Conservation (phyloP, 78 protist species). For the Dictyostelium firmibasis region DNA sequence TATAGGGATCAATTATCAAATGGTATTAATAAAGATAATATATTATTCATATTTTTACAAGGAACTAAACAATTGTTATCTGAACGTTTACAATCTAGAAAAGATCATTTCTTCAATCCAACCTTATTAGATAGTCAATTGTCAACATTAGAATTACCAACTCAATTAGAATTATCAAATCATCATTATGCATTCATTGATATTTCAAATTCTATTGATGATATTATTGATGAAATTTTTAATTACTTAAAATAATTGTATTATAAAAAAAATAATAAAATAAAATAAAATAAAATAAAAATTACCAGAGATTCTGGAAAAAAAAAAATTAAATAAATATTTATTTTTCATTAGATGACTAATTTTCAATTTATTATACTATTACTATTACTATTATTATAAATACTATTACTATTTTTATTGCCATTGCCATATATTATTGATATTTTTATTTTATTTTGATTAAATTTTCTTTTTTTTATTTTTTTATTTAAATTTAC, state of each 20-base stretch:
- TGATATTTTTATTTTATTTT: background rate
- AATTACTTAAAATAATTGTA: background rate
- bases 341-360: no score
- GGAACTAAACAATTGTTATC: background rate
- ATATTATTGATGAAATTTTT: background rate
- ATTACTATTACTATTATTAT: no score
- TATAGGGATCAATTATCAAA: slow-evolving; percentile 21
- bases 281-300: background rate
- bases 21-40: background rate
- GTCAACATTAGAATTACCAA: slow-evolving; percentile 30
- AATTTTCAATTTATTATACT: no score
- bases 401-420: no score
- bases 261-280: no score
- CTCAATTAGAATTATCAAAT: background rate
- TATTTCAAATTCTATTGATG: background rate
- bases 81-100: background rate
- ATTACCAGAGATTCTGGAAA: no score
- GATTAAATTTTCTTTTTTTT: background rate
- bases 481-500: background rate
- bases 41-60: slow-evolving; percentile 15
- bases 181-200: background rate
- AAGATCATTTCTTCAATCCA: slow-evolving; percentile 31
- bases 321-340: no score
- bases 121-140: slow-evolving; percentile 37
- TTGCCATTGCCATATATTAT: no score